A percentile compares a stretch with the other conserved stretches of the same genome.
These are phyloP conservation scores for Colletotrichum cordylinicola DNA, from an alignment of 2,329 filamentous ascomycete genomes.

Conservation along the genomic window DNA sequence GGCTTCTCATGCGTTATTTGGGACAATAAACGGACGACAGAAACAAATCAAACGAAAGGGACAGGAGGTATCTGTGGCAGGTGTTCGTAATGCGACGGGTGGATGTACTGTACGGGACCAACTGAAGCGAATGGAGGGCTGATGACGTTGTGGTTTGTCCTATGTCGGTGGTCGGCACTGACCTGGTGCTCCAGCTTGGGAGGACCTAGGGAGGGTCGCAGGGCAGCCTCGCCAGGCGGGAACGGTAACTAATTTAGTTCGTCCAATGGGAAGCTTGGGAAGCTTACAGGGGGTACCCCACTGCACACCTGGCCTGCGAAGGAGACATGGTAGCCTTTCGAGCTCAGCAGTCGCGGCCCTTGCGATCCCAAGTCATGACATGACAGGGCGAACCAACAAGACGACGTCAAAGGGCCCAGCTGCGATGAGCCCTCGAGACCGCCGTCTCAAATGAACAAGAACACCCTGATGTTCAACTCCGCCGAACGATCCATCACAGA, in stretches of 20 bases:
- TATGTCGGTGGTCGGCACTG: not conserved
- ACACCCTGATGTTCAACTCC: slow-evolving; percentile 19
- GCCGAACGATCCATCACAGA: not conserved
- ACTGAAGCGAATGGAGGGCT: not conserved
- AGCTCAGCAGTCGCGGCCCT: not conserved
- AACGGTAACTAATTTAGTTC: slow-evolving; percentile 9
- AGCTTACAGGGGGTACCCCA: slow-evolving; percentile 15
- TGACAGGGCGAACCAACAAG: slow-evolving; percentile 8
- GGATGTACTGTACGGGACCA: not conserved
- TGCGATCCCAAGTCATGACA: slow-evolving; percentile 25
- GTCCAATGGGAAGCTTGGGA: slow-evolving; percentile 19
- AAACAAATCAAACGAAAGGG: not conserved
- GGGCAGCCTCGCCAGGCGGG: slow-evolving; percentile 16
- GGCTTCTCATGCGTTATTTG: not conserved
- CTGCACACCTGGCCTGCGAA: slow-evolving; percentile 12
- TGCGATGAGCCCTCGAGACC: slow-evolving; percentile 32
- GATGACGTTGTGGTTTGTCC: slow-evolving; percentile 14
- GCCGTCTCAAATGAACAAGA: not conserved
- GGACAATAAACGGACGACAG: not conserved
- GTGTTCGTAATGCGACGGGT: not conserved
- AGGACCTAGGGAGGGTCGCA: not conserved
- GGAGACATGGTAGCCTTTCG: slow-evolving; percentile 23
- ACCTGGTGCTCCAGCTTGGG: not conserved
- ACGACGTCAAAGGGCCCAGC: not conserved
- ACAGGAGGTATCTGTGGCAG: not conserved